phyloP scores from a whole-genome alignment of 345 rosid genomes.

The Citrus australasica region DNA sequence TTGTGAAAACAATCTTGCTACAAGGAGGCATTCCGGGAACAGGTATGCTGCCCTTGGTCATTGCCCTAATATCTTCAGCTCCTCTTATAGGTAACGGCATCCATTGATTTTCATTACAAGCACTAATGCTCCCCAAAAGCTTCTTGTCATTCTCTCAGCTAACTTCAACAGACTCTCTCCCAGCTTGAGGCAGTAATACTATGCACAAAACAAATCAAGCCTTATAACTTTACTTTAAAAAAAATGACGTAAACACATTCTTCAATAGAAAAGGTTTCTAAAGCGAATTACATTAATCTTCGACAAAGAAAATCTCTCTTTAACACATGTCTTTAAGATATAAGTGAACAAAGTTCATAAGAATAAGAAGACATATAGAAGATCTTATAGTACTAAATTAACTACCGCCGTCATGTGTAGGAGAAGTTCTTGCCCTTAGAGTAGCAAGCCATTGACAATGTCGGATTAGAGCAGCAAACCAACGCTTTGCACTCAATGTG shows the following conservation, averaged over 20 bases:
- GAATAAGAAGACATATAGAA: background rate
- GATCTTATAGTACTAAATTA: too few relatives aligned
- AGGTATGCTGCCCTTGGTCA: conserved; percentile 1
- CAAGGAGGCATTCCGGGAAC: conserved; percentile 7
- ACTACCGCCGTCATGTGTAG: conserved; percentile 15
- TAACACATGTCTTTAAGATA: background rate
- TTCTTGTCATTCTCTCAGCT: conserved; percentile 34
- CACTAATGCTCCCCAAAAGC: conserved; percentile 22
- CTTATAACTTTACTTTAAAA: background rate
- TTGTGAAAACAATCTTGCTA: conserved; percentile 26
- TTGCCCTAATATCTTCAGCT: conserved; percentile 26
- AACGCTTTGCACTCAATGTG: conserved; percentile 48
- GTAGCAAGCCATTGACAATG: conserved; percentile 29
- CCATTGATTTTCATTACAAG: conserved; percentile 32
- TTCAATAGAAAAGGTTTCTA: too few relatives aligned
- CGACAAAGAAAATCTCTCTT: too few relatives aligned
- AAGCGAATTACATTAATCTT: too few relatives aligned
- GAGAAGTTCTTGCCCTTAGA: conserved; percentile 1
- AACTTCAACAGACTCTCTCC: conserved; percentile 36
- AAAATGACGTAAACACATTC: background rate
- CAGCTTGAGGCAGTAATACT: conserved; percentile 17
- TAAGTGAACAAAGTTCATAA: background rate
- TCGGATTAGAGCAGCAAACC: conserved; percentile 35
- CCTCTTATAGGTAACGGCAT: conserved; percentile 13
- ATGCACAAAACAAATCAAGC: background rate